Base-by-base conservation (phyloP, 768 basidiomycete species). In the Leccinum incarnatum region DNA sequence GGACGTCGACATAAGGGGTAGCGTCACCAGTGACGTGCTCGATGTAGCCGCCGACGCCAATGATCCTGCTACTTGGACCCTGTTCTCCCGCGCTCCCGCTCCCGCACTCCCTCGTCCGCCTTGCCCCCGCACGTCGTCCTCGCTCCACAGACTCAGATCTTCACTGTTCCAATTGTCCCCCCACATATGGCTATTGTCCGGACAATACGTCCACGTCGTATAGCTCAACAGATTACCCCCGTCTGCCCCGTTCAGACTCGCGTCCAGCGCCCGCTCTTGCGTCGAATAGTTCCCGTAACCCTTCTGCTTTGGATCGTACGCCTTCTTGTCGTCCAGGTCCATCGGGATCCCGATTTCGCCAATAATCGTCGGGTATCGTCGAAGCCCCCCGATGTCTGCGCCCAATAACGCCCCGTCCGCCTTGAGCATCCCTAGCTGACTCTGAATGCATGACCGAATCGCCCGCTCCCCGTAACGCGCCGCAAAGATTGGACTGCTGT, bases 141-240 rank as follows among this genome's bases (percentile, higher is more conserved):
- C 63, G 64, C 87, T 88, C 91, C 91, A 98, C 14, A 98, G 61
- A 62, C 91, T 93, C 58, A 98, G 72, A 75, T 98, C 96, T 75
- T 99, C 96, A 75, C 91, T 84, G 71, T 98, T 95, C 96, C 95
- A 99, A 1, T 87, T 87, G 74, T 99, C 96, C 14, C 96, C 94
- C 92, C 91, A 97, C 68, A 83, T 77, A 68, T 98, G 93, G 25
- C 78, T 79, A 67, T 87, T 87, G 65, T 96, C 91, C 0, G 89
- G 78, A 59, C 89, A 88, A 69, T 95, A 97, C 34, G 86, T 90
- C 95, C 95, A 97, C 9, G 93, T 75, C 49, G 93, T 94, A 72
- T 84, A 96, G 65, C 80, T 92, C 58, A 95, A 72, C 36, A 72
- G 80, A 63, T 93, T 93, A 10, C 74, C 69, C 0, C 92, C 94